Evolutionary conservation across 331 rosid species (phyloP).

Genomic region (Rosa hybrid): DNA sequence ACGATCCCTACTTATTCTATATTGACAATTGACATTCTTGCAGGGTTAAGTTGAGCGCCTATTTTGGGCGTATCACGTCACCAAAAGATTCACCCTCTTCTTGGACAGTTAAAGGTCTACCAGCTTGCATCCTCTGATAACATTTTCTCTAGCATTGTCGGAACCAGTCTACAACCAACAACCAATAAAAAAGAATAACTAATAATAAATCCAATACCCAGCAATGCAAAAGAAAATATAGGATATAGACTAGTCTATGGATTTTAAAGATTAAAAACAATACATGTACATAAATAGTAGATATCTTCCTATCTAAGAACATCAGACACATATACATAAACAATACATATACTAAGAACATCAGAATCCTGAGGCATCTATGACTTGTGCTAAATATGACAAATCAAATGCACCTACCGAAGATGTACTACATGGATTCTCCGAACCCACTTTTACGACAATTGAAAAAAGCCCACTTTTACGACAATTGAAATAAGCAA

Average conservation of each 20-base stretch:
- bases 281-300: background rate
- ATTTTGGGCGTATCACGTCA: background rate
- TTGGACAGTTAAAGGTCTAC: slow-evolving; percentile 26
- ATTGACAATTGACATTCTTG: too few species aligned
- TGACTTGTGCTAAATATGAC: background rate
- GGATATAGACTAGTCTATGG: background rate
- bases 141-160: slow-evolving; percentile 48
- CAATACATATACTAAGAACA: too few species aligned
- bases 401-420: background rate
- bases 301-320: background rate
- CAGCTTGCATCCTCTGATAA: slow-evolving; percentile 31
- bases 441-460: background rate
- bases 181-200: slow-evolving; percentile 23
- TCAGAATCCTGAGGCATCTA: too few species aligned
- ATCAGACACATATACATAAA: too few species aligned
- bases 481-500: background rate
- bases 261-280: background rate
- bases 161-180: slow-evolving; percentile 50
- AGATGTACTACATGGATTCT: too few species aligned
- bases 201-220: slow-evolving; percentile 27
- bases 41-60: too few species aligned
- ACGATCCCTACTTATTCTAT: too few species aligned
- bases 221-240: background rate
- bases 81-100: slow-evolving; percentile 25
- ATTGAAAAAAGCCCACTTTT: background rate